phyloP scores from a whole-genome alignment of 768 basidiomycete species.

The Goffeauzyma gilvescens region DNA sequence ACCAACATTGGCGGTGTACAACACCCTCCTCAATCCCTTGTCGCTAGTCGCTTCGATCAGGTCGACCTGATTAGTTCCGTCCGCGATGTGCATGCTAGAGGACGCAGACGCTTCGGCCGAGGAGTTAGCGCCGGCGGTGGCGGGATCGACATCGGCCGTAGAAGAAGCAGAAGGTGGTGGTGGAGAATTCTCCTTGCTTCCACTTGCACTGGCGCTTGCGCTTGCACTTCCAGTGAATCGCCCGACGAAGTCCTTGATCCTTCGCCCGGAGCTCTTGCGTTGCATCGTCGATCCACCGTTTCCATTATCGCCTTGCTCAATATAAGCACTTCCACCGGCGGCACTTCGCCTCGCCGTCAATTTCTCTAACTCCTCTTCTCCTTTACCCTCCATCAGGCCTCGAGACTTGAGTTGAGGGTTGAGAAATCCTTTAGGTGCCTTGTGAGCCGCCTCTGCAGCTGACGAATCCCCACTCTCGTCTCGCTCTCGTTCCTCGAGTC shows the following conservation, averaged over 20 bases:
- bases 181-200: background rate
- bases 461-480: constrained; percentile 13
- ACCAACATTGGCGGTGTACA: constrained; percentile 92
- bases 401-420: constrained; percentile 21
- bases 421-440: constrained; percentile 17
- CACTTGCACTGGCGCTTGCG: too few species aligned
- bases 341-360: constrained; percentile 10
- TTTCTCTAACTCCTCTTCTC: constrained; percentile 27
- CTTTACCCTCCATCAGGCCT: constrained; percentile 27
- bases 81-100: constrained; percentile 21
- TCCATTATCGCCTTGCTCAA: constrained; percentile 4
- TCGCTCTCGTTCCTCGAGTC: constrained; percentile 65
- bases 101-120: background rate
- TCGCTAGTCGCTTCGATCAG: constrained; percentile 41
- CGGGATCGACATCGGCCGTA: background rate
- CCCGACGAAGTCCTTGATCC: constrained; percentile 27
- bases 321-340: constrained; percentile 11
- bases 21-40: constrained; percentile 43
- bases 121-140: background rate
- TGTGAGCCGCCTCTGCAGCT: too few species aligned
- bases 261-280: constrained; percentile 18
- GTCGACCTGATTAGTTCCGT: constrained; percentile 38
- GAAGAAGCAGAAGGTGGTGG: background rate
- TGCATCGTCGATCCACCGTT: constrained; percentile 12
- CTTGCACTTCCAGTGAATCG: constrained; percentile 21